A percentile compares a stretch with the other conserved stretches of the same genome.
Evolutionary conservation across 192 early-diverging fungal genomes (phyloP).

Genomic region (Gaertneriomyces sp.): DNA sequence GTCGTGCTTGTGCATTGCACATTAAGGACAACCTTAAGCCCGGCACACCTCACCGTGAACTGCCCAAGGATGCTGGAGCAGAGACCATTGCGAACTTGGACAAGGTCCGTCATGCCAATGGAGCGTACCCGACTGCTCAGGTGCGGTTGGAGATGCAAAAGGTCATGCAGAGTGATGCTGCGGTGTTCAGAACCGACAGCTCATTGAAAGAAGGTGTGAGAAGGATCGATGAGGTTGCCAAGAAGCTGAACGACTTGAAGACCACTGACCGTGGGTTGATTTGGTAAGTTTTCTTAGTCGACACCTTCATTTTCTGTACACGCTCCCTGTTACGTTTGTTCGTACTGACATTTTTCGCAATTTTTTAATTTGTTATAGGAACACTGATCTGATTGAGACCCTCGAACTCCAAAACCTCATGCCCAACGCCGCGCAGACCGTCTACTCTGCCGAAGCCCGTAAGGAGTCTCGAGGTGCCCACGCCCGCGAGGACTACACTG

Average conservation of each 20-base stretch:
- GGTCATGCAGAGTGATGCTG: slow-evolving; percentile 95
- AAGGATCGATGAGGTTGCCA: slow-evolving; percentile 80
- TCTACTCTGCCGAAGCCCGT: slow-evolving; percentile 76
- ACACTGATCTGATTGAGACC: slow-evolving; percentile 94
- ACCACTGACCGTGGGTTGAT: slow-evolving; percentile 90
- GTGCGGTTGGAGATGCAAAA: slow-evolving; percentile 96
- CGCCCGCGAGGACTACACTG: slow-evolving; percentile 89
- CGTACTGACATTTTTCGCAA: slow-evolving; percentile 2
- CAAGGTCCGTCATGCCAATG: slow-evolving; percentile 82
- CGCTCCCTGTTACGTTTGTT: neutral
- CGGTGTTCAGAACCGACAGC: slow-evolving; percentile 92
- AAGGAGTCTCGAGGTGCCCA: slow-evolving; percentile 99
- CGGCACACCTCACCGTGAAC: slow-evolving; percentile 76
- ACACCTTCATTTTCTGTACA: neutral
- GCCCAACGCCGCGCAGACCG: slow-evolving; percentile 88
- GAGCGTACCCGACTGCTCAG: slow-evolving; percentile 72
- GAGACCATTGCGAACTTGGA: slow-evolving; percentile 93
- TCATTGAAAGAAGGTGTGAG: slow-evolving; percentile 84
- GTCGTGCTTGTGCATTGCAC: slow-evolving; percentile 92
- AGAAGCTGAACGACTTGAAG: slow-evolving; percentile 76
- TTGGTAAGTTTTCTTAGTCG: slow-evolving; percentile 54
- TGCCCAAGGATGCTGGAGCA: slow-evolving; percentile 80
- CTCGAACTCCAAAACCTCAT: slow-evolving; percentile 97
- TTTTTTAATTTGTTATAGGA: slow-evolving; percentile 44
- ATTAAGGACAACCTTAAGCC: slow-evolving; percentile 87